Conservation (phyloP, 2,329 filamentous ascomycete species). For the Alternaria arbusti region DNA sequence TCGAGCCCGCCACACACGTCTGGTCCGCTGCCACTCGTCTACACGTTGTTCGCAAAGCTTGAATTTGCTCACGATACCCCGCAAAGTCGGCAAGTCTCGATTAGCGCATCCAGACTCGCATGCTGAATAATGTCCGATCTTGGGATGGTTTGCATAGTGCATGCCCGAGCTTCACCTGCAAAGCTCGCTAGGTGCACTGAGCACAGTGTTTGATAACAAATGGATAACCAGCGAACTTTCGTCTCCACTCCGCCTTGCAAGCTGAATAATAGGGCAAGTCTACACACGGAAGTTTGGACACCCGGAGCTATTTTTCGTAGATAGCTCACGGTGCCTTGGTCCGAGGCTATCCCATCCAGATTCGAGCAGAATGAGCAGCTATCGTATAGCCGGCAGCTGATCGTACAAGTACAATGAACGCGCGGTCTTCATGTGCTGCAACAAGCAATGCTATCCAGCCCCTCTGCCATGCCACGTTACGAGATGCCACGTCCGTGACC, state of each 20-base stretch:
- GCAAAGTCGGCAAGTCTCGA: neutral
- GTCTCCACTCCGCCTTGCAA: neutral
- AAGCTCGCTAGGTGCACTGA: neutral
- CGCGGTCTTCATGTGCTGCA: constrained; percentile 4
- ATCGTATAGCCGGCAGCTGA: constrained; percentile 16
- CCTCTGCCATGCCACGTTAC: constrained; percentile 11
- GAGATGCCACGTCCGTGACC: constrained; percentile 3
- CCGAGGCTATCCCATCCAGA: neutral
- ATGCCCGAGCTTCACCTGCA: neutral
- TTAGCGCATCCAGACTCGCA: constrained; percentile 4
- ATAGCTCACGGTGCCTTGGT: neutral
- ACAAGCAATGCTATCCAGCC: constrained; percentile 9
- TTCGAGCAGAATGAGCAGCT: neutral
- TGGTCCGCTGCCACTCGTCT: constrained; percentile 2
- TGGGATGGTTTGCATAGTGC: neutral
- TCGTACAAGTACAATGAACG: constrained; percentile 27
- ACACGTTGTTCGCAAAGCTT: neutral
- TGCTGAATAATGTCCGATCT: constrained; percentile 8
- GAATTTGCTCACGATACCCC: constrained; percentile 4
- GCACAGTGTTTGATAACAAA: neutral
- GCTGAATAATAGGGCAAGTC: neutral
- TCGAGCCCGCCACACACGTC: neutral
- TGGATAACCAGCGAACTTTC: neutral
- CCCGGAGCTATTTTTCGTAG: neutral
- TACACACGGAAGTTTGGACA: neutral